Conservation (phyloP, 2,329 filamentous ascomycete species). For the Fusarium hainanense region DNA sequence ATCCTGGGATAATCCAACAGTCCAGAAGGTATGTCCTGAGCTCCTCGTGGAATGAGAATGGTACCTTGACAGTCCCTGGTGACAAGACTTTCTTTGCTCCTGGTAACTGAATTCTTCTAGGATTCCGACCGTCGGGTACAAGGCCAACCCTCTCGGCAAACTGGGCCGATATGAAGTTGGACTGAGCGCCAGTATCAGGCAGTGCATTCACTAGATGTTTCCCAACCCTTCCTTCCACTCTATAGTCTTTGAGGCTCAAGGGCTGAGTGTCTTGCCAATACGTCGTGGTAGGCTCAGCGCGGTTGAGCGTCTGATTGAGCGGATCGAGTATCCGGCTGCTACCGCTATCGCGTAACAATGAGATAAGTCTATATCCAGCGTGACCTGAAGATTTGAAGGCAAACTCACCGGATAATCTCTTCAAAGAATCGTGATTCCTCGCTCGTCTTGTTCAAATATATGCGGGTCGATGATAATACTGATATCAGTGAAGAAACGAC, state of each 20-base stretch:
- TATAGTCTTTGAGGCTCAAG: not conserved
- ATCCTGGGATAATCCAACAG: not conserved
- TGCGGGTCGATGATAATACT: too few relatives aligned
- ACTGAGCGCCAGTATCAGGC: not conserved
- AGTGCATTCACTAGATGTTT: not conserved
- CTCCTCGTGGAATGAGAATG: not conserved
- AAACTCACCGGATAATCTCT: too few relatives aligned
- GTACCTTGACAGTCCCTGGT: rapidly evolving
- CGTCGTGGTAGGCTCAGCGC: too few relatives aligned
- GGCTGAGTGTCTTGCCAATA: too few relatives aligned
- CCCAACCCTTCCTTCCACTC: not conserved
- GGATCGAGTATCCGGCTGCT: too few relatives aligned
- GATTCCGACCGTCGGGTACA: rapidly evolving
- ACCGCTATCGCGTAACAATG: too few relatives aligned
- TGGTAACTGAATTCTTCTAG: rapidly evolving
- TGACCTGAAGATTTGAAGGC: too few relatives aligned
- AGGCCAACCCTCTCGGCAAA: not conserved
- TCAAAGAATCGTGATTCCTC: too few relatives aligned
- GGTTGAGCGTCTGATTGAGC: too few relatives aligned
- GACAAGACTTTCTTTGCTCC: rapidly evolving
- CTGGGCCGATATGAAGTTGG: not conserved
- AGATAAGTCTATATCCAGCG: too few relatives aligned
- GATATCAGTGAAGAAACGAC: too few relatives aligned
- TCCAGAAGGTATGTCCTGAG: not conserved
- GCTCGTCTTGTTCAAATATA: too few relatives aligned